Conservation (phyloP, 768 basidiomycete genomes). For the Mycena latifolia region DNA sequence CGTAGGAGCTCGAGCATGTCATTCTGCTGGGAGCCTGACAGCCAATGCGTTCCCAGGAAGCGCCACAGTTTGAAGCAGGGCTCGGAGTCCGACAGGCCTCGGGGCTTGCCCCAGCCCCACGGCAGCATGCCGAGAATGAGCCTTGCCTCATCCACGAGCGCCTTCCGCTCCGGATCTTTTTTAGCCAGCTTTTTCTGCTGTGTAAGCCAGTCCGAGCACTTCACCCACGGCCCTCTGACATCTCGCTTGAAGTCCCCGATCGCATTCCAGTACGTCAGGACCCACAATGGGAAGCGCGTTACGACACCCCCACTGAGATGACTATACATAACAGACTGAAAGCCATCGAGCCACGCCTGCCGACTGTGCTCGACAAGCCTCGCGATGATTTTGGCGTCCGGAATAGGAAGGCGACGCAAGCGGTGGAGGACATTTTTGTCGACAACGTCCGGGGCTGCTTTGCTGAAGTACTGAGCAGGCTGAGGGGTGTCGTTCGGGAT, state of each 20-base stretch:
- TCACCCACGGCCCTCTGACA: slow-evolving; percentile 1
- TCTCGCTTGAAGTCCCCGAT: slow-evolving; percentile 2
- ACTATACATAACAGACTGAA: neutral
- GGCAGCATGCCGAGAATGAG: slow-evolving; percentile 1
- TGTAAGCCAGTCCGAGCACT: slow-evolving; percentile 1
- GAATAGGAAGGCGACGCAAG: slow-evolving; percentile 1
- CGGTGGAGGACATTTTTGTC: neutral
- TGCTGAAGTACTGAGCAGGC: slow-evolving; percentile 8
- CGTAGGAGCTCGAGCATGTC: slow-evolving; percentile 25
- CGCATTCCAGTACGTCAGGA: neutral
- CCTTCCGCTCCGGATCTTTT: neutral
- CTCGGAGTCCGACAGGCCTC: slow-evolving; percentile 12
- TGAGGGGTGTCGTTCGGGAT: neutral
- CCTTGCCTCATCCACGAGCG: neutral
- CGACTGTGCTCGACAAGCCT: slow-evolving; percentile 10
- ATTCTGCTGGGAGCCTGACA: slow-evolving; percentile 11
- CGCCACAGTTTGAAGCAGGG: slow-evolving; percentile 10
- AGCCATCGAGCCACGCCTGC: slow-evolving; percentile 1
- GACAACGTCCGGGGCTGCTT: neutral
- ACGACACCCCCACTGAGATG: neutral
- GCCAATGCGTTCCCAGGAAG: slow-evolving; percentile 14
- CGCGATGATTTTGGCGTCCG: neutral
- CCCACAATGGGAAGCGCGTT: slow-evolving; percentile 6
- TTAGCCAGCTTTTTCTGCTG: slow-evolving; percentile 2
- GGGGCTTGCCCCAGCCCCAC: slow-evolving; percentile 17